Evolutionary conservation across 306 rosid genomes (phyloP).

Genomic region (Trifolium pratense): DNA sequence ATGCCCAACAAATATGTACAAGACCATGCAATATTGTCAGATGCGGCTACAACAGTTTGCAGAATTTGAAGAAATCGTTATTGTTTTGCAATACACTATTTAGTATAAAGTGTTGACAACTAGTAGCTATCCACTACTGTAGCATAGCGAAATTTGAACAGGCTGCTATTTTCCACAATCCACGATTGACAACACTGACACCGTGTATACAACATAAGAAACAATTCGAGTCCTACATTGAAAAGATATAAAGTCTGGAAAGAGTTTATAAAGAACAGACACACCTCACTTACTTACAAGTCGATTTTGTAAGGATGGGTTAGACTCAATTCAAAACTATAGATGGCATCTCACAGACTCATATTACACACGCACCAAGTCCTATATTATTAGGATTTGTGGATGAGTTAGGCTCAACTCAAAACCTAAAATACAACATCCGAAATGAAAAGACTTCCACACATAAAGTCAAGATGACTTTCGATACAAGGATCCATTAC

Average conservation of each 20-base stretch:
- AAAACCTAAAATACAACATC: not conserved
- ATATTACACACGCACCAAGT: not conserved
- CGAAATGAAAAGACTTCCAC: not conserved
- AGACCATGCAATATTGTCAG: conserved; percentile 5
- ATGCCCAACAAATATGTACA: conserved; percentile 21
- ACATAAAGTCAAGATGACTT: not conserved
- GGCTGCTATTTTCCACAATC: no score
- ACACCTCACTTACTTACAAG: not conserved
- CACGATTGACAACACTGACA: no score
- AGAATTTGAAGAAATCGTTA: no score
- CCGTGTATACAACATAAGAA: not conserved
- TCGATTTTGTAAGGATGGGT: not conserved
- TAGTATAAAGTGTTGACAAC: no score
- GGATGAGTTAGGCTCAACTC: not conserved
- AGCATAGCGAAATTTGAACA: no score
- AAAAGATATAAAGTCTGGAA: not conserved
- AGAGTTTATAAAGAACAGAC: not conserved
- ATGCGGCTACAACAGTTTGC: no score
- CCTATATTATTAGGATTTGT: not conserved
- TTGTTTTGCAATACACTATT: no score
- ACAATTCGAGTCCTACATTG: not conserved
- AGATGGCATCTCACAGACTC: not conserved
- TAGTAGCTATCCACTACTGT: no score
- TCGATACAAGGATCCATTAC: no score
- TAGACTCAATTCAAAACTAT: not conserved